A percentile compares a stretch with the other conserved stretches of the same genome.
These are phyloP conservation scores for Aureobasidium sp. DNA, from an alignment of 2,329 filamentous ascomycete species.

Conservation along the genomic window DNA sequence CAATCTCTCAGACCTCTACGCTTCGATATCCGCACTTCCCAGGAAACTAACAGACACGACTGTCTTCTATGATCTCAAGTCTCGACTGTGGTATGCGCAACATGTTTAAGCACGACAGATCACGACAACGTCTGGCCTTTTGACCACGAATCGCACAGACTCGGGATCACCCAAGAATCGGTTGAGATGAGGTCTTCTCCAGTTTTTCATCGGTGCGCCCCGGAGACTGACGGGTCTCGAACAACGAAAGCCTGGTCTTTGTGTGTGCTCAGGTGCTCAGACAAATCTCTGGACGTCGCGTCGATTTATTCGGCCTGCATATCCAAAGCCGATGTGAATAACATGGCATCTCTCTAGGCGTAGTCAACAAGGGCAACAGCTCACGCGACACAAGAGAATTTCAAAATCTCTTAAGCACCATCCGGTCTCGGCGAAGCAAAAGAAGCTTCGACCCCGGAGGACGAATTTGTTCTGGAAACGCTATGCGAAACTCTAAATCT, in stretches of 20 bases:
- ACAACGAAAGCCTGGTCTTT: not conserved
- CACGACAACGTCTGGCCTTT: not conserved
- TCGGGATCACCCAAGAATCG: not conserved
- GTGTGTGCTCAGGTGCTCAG: too few species aligned
- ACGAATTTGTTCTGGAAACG: not conserved
- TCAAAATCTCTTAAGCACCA: not conserved
- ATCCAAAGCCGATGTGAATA: too few species aligned
- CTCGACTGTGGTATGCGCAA: too few species aligned
- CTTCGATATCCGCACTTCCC: too few species aligned
- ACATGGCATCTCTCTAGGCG: not conserved
- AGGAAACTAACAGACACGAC: too few species aligned
- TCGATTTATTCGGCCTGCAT: not conserved
- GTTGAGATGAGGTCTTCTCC: conserved; percentile 8
- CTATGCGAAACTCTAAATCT: conserved; percentile 3
- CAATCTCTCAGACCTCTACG: not conserved
- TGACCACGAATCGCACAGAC: not conserved
- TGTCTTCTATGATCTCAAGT: not conserved
- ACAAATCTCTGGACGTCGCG: not conserved
- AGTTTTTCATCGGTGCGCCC: not conserved
- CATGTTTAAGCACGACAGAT: too few species aligned
- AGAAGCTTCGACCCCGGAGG: not conserved
- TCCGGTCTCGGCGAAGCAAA: not conserved
- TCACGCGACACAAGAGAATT: not conserved
- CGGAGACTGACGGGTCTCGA: not conserved
- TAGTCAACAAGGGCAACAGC: not conserved